Conservation (phyloP, 495 filamentous ascomycete species). For the Talaromyces trachyspermus region DNA sequence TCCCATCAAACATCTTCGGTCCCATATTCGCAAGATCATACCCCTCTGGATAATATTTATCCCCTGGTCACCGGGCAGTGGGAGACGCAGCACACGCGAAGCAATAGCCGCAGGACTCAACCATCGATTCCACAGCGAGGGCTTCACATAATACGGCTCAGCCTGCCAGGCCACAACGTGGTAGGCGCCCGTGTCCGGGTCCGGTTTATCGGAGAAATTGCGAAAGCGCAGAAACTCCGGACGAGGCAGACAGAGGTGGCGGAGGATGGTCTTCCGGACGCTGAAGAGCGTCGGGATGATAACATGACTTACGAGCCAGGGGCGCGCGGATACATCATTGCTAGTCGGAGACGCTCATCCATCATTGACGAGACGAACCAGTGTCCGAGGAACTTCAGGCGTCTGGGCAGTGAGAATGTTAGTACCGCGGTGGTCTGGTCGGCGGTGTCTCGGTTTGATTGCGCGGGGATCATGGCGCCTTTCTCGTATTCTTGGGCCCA, state of each 20-base stretch:
- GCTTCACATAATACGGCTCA: slow-evolving; percentile 53
- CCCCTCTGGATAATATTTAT: slow-evolving; percentile 50
- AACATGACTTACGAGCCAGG: slow-evolving; percentile 15
- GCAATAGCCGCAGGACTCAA: slow-evolving; percentile 43
- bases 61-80: slow-evolving; percentile 54
- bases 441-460: slow-evolving; percentile 44
- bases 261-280: slow-evolving; percentile 44
- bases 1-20: slow-evolving; percentile 47
- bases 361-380: slow-evolving; percentile 52
- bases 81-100: slow-evolving; percentile 45
- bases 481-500: slow-evolving; percentile 56
- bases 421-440: slow-evolving; percentile 51
- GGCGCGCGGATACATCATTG: slow-evolving; percentile 54
- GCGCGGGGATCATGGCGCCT: slow-evolving; percentile 49
- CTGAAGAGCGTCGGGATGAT: slow-evolving; percentile 37
- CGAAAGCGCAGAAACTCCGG: slow-evolving; percentile 33
- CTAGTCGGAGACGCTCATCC: slow-evolving; percentile 53
- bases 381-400: slow-evolving; percentile 37
- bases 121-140: slow-evolving; percentile 56
- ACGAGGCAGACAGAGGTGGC: slow-evolving; percentile 50
- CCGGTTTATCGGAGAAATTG: slow-evolving; percentile 33
- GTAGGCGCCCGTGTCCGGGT: slow-evolving; percentile 40
- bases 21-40: slow-evolving; percentile 53
- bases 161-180: slow-evolving; percentile 42
- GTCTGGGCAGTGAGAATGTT: slow-evolving; percentile 48